These are phyloP conservation scores for Sporothrix brasiliensis DNA, from an alignment of 2,329 filamentous ascomycete genomes.

Conservation along the genomic window DNA sequence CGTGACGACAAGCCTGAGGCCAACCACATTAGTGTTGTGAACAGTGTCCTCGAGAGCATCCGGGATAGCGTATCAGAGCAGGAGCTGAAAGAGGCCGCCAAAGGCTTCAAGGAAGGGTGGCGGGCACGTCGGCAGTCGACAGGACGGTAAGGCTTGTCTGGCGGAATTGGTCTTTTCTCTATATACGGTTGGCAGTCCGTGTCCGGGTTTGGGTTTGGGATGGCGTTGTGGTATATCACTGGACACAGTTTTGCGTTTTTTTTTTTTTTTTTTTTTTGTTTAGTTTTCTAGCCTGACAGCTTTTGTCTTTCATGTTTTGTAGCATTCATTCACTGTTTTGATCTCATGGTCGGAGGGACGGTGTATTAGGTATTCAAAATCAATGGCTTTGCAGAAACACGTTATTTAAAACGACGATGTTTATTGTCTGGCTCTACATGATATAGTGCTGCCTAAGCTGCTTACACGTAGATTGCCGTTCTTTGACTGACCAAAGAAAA, in stretches of 20 bases:
- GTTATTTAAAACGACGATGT: neutral
- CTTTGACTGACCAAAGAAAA: slow-evolving; percentile 4
- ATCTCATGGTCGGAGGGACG: neutral
- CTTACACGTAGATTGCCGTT: slow-evolving; percentile 1
- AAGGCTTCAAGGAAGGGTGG: slow-evolving; percentile 76
- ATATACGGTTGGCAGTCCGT: neutral
- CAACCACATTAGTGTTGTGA: slow-evolving; percentile 83
- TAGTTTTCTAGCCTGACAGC: neutral
- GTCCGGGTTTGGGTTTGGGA: neutral
- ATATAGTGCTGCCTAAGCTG: slow-evolving; percentile 6
- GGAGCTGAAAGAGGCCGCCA: slow-evolving; percentile 72
- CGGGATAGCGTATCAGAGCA: slow-evolving; percentile 79
- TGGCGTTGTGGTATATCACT: slow-evolving; percentile 20
- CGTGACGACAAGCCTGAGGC: slow-evolving; percentile 90
- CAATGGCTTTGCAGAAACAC: neutral
- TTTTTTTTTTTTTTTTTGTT: neutral
- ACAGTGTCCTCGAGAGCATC: slow-evolving; percentile 88
- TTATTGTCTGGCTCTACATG: slow-evolving; percentile 19
- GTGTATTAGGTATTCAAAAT: neutral
- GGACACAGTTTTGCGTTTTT: neutral
- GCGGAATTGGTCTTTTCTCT: neutral
- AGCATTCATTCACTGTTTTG: neutral
- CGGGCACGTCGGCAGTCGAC: slow-evolving; percentile 61
- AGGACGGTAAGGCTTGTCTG: neutral
- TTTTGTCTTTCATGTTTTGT: neutral